phyloP scores from a whole-genome alignment of 2,329 filamentous ascomycete genomes.

The Botrytis byssoidea region DNA sequence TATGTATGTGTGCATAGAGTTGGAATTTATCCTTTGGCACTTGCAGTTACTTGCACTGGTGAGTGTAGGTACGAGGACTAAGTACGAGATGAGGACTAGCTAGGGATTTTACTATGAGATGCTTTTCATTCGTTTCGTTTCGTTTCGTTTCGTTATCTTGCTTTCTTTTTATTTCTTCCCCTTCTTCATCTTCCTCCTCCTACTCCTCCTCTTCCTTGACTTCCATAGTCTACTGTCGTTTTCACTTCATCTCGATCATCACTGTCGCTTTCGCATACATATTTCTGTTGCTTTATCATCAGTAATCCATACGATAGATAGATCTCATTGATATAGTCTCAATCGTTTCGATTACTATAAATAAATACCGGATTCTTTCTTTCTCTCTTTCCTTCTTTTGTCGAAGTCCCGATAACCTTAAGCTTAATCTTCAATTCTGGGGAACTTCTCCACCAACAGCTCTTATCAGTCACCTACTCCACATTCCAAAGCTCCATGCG shows the following conservation, averaged over 20 bases:
- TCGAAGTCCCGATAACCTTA: background rate
- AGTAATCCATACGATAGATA: background rate
- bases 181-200: background rate
- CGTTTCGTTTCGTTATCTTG: background rate
- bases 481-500: slow-evolving; percentile 15
- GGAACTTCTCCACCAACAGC: background rate
- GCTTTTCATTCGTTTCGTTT: background rate
- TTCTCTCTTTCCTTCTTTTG: background rate
- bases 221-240: background rate
- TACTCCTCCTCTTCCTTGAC: background rate
- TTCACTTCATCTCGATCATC: background rate
- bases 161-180: background rate
- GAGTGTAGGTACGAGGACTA: background rate
- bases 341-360: background rate
- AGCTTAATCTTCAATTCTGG: background rate
- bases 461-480: slow-evolving; percentile 5
- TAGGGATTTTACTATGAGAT: background rate
- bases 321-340: background rate
- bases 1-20: background rate
- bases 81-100: background rate
- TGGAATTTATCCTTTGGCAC: slow-evolving; percentile 13
- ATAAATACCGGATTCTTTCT: background rate
- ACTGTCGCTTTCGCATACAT: slow-evolving; percentile 16
- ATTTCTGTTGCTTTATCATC: background rate
- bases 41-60: background rate